Percentiles rank a stretch among this genome's conserved stretches.
Conservation (phyloP, 345 rosid genomes). For the Rhodamnia argentea region DNA sequence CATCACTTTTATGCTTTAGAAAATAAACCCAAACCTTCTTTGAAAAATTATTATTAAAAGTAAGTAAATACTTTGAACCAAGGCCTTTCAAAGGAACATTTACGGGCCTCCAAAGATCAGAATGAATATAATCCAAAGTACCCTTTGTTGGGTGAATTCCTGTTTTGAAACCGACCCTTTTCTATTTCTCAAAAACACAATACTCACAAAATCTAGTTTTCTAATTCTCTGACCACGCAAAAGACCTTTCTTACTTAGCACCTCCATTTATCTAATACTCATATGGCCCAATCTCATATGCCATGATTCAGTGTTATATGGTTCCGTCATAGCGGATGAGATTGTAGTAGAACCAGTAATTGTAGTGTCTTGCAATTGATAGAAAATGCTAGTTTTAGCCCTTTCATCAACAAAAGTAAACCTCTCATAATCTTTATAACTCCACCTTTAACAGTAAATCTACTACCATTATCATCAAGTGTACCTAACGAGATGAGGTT, state of each 20-base stretch:
- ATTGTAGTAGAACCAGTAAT: accelerated
- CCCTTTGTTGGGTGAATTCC: not conserved
- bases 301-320: not conserved
- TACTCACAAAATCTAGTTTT: not conserved
- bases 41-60: not conserved
- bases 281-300: no score
- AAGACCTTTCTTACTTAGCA: no score
- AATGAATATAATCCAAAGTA: not conserved
- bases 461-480: no score
- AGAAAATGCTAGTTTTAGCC: no score
- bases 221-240: not conserved
- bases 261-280: no score
- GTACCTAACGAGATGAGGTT: no score
- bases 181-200: not conserved
- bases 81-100: not conserved
- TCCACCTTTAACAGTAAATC: no score
- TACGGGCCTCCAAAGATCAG: not conserved
- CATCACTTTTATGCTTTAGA: not conserved
- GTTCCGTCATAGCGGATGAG: not conserved
- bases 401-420: no score
- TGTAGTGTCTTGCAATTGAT: no score
- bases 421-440: no score
- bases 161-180: not conserved
- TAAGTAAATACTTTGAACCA: not conserved
- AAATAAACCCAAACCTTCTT: not conserved